A percentile compares a stretch with the other conserved stretches of the same genome.
Conservation (phyloP, 2,329 filamentous ascomycete genomes). For the Cytospora piceicola region DNA sequence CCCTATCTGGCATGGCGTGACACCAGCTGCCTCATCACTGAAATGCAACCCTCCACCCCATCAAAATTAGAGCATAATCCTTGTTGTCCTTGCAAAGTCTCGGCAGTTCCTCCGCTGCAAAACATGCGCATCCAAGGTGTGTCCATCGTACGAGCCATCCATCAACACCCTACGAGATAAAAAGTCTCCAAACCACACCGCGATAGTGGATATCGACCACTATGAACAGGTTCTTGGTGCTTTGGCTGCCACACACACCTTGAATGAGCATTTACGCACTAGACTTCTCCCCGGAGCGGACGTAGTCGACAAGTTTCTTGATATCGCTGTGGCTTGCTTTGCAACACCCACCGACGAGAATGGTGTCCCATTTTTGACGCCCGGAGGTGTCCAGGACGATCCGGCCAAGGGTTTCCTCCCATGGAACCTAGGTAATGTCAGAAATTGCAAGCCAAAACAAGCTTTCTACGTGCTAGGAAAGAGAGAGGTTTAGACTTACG, state of each 20-base stretch:
- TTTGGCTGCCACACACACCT: background rate
- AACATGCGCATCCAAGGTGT: no score
- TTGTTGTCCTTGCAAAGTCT: no score
- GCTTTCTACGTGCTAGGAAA: background rate
- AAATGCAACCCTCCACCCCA: no score
- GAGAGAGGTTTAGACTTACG: constrained; percentile 33
- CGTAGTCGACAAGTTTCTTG: constrained; percentile 21
- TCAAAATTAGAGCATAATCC: no score
- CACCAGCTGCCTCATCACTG: no score
- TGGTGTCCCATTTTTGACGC: constrained; percentile 47
- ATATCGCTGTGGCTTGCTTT: constrained; percentile 46
- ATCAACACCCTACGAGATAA: no score
- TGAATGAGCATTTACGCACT: background rate
- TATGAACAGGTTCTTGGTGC: background rate
- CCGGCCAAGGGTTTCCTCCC: constrained; percentile 51
- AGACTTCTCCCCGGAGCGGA: background rate
- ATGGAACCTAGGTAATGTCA: constrained; percentile 39
- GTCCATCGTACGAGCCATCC: no score
- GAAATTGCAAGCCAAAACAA: background rate
- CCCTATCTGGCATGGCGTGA: no score
- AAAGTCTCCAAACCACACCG: background rate
- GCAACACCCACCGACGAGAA: constrained; percentile 59
- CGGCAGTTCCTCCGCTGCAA: no score
- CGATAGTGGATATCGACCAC: background rate
- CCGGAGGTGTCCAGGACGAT: constrained; percentile 44